phyloP scores from a whole-genome alignment of 83 land plant genomes.

The Isoetes engelmannii region DNA sequence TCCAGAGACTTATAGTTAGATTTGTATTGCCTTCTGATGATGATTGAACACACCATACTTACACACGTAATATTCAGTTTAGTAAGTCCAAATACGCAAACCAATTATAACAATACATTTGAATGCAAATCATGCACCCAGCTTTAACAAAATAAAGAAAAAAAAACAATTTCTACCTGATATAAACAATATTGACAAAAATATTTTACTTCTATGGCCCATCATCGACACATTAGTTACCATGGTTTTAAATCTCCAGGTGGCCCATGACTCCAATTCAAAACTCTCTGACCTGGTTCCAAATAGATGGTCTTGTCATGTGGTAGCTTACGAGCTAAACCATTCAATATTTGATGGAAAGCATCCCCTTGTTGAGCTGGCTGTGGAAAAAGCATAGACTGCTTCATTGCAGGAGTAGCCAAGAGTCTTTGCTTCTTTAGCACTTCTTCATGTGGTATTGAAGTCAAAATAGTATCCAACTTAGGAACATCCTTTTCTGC shows the following conservation, averaged over 20 bases:
- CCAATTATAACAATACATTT: too few relatives aligned
- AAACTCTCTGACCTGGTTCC: constrained; percentile 48
- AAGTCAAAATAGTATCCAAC: constrained; percentile 68
- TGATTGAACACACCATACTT: too few relatives aligned
- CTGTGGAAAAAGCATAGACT: constrained; percentile 77
- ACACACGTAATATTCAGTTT: too few relatives aligned
- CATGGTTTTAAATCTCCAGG: constrained; percentile 74
- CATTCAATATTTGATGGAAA: constrained; percentile 79
- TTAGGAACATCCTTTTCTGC: constrained; percentile 73
- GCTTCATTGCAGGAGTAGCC: constrained; percentile 82
- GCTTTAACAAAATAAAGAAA: too few relatives aligned
- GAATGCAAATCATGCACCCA: too few relatives aligned
- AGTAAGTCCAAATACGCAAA: too few relatives aligned
- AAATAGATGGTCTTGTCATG: constrained; percentile 50
- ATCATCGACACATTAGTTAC: constrained; percentile 25
- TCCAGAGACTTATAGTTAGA: too few relatives aligned
- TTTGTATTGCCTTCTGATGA: too few relatives aligned
- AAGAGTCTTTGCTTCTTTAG: constrained; percentile 69
- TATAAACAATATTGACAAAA: background rate
- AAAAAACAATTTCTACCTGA: too few relatives aligned
- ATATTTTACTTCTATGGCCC: background rate
- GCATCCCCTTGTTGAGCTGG: constrained; percentile 85
- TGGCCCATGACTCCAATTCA: constrained; percentile 78
- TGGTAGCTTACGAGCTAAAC: constrained; percentile 70
- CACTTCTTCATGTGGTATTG: constrained; percentile 62